Conservation (phyloP, 2,329 filamentous ascomycete genomes). For the Beauveria sp. region DNA sequence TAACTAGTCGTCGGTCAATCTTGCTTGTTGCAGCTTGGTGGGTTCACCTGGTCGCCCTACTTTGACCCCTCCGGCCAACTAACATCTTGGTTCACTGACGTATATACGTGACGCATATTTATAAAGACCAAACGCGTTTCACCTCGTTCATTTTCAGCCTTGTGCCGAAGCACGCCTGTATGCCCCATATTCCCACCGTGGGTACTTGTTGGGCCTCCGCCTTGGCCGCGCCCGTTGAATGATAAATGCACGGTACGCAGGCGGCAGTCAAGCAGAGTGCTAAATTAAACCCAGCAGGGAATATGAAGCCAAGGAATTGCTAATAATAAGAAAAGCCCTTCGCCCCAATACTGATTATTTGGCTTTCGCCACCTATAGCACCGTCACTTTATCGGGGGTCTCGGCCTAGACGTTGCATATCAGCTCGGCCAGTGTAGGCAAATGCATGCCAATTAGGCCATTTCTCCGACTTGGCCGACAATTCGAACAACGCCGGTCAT, state of each 20-base stretch:
- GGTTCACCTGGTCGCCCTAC: background rate
- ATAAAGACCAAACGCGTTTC: background rate
- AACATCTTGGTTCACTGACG: background rate
- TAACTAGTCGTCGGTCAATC: background rate
- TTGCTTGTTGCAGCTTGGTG: background rate
- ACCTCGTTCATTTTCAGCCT: background rate
- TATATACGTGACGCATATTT: background rate
- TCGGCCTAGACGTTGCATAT: background rate
- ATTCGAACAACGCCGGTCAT: background rate
- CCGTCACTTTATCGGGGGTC: background rate
- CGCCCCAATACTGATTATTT: background rate
- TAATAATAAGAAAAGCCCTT: background rate
- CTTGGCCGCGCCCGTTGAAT: background rate
- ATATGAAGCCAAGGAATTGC: background rate
- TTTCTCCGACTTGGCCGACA: background rate
- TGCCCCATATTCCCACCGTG: background rate
- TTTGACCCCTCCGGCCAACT: background rate
- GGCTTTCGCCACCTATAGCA: background rate
- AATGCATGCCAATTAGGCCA: background rate
- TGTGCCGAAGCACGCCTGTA: background rate
- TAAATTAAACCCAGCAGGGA: background rate
- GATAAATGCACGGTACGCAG: background rate
- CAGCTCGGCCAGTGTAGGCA: background rate
- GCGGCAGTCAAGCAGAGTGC: background rate
- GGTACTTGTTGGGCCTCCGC: background rate